Evolutionary conservation across 495 filamentous ascomycete genomes (phyloP).

Genomic region (Aspergillus nanangensis): DNA sequence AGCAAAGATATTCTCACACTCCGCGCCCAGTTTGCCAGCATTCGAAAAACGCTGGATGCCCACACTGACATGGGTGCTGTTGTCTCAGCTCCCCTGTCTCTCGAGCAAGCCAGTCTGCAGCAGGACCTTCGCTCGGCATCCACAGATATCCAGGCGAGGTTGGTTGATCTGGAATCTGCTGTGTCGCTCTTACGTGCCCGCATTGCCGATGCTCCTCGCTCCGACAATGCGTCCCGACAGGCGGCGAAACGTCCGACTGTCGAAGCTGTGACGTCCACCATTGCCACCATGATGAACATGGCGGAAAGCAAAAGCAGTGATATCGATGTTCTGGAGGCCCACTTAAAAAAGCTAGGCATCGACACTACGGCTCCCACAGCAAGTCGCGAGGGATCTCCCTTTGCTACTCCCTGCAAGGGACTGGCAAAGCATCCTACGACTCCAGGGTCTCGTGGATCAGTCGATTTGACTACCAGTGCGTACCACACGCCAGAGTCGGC

Average conservation of each 20-base stretch:
- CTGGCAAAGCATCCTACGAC: slow-evolving; percentile 32
- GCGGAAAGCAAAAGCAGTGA: slow-evolving; percentile 81
- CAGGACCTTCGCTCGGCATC: slow-evolving; percentile 72
- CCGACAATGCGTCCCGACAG: slow-evolving; percentile 26
- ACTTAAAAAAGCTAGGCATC: slow-evolving; percentile 69
- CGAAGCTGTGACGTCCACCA: slow-evolving; percentile 86
- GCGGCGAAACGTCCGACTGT: slow-evolving; percentile 65
- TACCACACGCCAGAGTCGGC: slow-evolving; percentile 56
- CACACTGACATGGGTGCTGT: slow-evolving; percentile 60
- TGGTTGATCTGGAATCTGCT: slow-evolving; percentile 74
- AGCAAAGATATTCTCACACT: slow-evolving; percentile 61
- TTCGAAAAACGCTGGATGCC: slow-evolving; percentile 64
- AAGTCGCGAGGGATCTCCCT: slow-evolving; percentile 58
- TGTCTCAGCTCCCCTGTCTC: slow-evolving; percentile 67
- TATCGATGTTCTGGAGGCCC: slow-evolving; percentile 80
- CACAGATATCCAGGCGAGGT: slow-evolving; percentile 61
- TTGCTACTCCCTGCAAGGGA: slow-evolving; percentile 51
- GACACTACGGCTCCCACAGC: slow-evolving; percentile 35
- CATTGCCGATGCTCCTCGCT: slow-evolving; percentile 51
- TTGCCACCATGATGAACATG: slow-evolving; percentile 88
- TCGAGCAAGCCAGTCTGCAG: slow-evolving; percentile 77
- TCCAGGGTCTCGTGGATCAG: slow-evolving; percentile 35
- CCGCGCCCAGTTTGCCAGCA: slow-evolving; percentile 63
- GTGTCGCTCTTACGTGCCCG: slow-evolving; percentile 78
- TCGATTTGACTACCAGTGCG: slow-evolving; percentile 34